Percentiles rank a stretch among this genome's conserved stretches.
These are phyloP conservation scores for Ogataea pignaliae DNA, from an alignment of 805 yeast genomes.

Conservation along the genomic window DNA sequence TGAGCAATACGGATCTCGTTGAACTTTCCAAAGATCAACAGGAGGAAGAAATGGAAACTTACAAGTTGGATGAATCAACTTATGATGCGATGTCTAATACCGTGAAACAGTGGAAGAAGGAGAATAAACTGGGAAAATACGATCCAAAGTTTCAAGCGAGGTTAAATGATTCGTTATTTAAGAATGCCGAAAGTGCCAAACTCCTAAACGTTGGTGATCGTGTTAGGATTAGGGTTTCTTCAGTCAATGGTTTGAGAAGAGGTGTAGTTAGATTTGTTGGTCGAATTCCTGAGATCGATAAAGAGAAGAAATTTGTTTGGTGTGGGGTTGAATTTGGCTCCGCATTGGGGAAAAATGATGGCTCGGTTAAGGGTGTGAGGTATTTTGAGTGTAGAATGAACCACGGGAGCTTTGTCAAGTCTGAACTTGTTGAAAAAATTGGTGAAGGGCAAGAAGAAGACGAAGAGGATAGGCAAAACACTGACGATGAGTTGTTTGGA, in stretches of 20 bases:
- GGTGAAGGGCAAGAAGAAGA: slow-evolving; percentile 60
- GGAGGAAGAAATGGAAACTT: slow-evolving; percentile 30
- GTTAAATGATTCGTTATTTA: slow-evolving; percentile 17
- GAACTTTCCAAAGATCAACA: slow-evolving; percentile 5
- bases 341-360: slow-evolving; percentile 85
- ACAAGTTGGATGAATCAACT: slow-evolving; percentile 51
- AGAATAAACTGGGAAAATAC: slow-evolving; percentile 66
- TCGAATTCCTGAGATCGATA: slow-evolving; percentile 52
- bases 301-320: slow-evolving; percentile 49
- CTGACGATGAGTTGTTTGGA: slow-evolving; percentile 6
- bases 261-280: slow-evolving; percentile 78
- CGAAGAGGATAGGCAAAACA: slow-evolving; percentile 36
- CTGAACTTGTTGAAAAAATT: slow-evolving; percentile 53
- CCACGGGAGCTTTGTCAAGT: slow-evolving; percentile 78
- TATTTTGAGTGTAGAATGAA: slow-evolving; percentile 53
- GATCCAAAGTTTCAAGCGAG: slow-evolving; percentile 44
- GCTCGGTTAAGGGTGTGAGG: slow-evolving; percentile 55
- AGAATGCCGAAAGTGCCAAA: slow-evolving; percentile 30
- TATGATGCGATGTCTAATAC: slow-evolving; percentile 58
- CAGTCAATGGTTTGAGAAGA: slow-evolving; percentile 42
- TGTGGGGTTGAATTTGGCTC: slow-evolving; percentile 82
- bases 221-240: slow-evolving; percentile 38
- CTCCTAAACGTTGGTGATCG: slow-evolving; percentile 45
- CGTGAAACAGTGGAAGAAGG: slow-evolving; percentile 71
- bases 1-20: slow-evolving; percentile 40